A percentile compares a stretch with the other conserved stretches of the same genome.
Conservation (phyloP, 805 yeast genomes). For the Saturnispora serradocipensis region DNA sequence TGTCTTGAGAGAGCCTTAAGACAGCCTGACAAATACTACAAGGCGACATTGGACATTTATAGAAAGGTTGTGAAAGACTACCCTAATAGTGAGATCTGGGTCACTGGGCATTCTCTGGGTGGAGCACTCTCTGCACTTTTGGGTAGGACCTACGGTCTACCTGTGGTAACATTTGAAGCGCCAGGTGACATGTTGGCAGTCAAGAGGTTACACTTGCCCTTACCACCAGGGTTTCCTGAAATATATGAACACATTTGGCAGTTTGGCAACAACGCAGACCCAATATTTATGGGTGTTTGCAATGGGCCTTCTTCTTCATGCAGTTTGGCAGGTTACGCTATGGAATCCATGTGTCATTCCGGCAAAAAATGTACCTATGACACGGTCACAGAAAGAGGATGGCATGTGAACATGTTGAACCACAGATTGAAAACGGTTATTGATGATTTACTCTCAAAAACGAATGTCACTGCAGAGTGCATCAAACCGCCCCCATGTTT, state of each 20-base stretch:
- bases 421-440: conserved; percentile 89
- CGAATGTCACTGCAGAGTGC: conserved; percentile 74
- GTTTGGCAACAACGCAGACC: conserved; percentile 94
- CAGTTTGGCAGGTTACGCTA: conserved; percentile 88
- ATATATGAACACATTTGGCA: conserved; percentile 86
- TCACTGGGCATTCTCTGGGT: conserved; percentile 92
- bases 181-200: conserved; percentile 89
- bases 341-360: conserved; percentile 93
- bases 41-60: conserved; percentile 69
- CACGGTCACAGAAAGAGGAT: conserved; percentile 79
- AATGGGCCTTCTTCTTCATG: conserved; percentile 89
- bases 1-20: conserved; percentile 74
- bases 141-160: conserved; percentile 85
- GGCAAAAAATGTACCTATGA: conserved; percentile 86
- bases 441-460: conserved; percentile 61
- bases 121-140: conserved; percentile 75
- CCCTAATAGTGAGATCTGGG: conserved; percentile 72
- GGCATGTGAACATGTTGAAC: conserved; percentile 81
- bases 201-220: conserved; percentile 76
- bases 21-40: conserved; percentile 72
- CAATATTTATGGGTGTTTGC: conserved; percentile 93
- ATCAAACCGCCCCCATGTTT: conserved; percentile 70
- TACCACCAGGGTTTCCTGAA: conserved; percentile 81
- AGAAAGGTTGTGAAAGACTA: conserved; percentile 58
- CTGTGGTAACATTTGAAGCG: conserved; percentile 84